Conservation (phyloP, 306 rosid species). For the Senna siamea region DNA sequence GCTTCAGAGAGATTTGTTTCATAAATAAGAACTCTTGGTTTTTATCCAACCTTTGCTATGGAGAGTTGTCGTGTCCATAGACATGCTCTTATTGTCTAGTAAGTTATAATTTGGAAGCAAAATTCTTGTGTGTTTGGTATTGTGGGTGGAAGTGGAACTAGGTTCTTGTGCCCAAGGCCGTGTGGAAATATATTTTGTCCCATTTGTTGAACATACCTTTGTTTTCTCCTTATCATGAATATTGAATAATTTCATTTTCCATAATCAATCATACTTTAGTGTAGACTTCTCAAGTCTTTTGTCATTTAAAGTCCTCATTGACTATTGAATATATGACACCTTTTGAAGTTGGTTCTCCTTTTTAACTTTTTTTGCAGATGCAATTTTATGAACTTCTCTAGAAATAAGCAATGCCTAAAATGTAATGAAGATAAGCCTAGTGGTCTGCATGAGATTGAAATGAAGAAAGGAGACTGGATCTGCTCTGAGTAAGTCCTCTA, state of each 20-base stretch:
- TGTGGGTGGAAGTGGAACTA: neutral
- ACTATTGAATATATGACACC: constrained; percentile 24
- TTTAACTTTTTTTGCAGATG: constrained; percentile 58
- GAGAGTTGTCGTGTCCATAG: neutral
- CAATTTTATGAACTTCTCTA: constrained; percentile 79
- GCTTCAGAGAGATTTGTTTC: neutral
- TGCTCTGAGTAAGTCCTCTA: constrained; percentile 68
- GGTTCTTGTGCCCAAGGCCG: neutral
- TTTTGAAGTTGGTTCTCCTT: constrained; percentile 27
- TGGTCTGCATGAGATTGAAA: constrained; percentile 41
- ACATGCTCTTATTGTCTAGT: neutral
- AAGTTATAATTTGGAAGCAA: neutral
- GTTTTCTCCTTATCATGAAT: constrained; percentile 21
- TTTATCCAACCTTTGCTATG: neutral
- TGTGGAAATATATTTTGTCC: constrained; percentile 18
- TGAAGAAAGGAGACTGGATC: constrained; percentile 87
- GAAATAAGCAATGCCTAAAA: constrained; percentile 61
- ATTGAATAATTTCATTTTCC: constrained; percentile 23
- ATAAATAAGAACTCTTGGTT: neutral
- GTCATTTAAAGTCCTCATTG: constrained; percentile 27
- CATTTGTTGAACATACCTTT: constrained; percentile 1
- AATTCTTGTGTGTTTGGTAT: neutral
- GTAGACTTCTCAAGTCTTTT: constrained; percentile 21
- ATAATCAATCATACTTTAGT: neutral
- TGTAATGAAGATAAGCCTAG: constrained; percentile 70